Percentiles rank a stretch among this genome's conserved stretches.
Evolutionary conservation across 2,329 filamentous ascomycete genomes (phyloP).

Genomic region (Purpureocillium takamizusanense): DNA sequence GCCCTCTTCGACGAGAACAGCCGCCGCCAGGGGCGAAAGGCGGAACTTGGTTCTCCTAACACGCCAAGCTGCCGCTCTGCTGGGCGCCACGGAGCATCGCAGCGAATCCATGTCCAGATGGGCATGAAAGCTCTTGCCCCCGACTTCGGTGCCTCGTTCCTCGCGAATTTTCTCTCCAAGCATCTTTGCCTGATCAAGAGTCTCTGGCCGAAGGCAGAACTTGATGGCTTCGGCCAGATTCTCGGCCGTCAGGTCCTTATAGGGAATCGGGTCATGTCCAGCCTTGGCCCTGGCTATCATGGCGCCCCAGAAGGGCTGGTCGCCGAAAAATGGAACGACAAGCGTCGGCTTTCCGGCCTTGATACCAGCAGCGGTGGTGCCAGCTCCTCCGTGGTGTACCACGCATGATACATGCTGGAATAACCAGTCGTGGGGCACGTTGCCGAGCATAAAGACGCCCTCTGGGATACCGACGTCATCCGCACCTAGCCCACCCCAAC

Average conservation of each 20-base stretch:
- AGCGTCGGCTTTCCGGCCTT: slow-evolving; percentile 71
- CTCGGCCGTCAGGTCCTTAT: slow-evolving; percentile 57
- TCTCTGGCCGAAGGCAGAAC: slow-evolving; percentile 51
- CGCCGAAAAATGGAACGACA: slow-evolving; percentile 79
- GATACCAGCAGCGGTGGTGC: slow-evolving; percentile 82
- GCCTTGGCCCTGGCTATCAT: slow-evolving; percentile 67
- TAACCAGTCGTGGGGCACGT: slow-evolving; percentile 82
- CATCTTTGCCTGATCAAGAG: slow-evolving; percentile 43
- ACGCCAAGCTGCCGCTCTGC: slow-evolving; percentile 64
- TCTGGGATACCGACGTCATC: slow-evolving; percentile 63
- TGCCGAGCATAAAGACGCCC: slow-evolving; percentile 74
- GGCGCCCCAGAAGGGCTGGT: slow-evolving; percentile 75
- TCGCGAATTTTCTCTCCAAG: slow-evolving; percentile 57
- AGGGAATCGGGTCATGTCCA: slow-evolving; percentile 60
- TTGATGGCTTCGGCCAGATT: slow-evolving; percentile 57
- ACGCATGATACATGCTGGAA: slow-evolving; percentile 75
- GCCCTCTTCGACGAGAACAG: slow-evolving; percentile 55
- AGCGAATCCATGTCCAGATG: slow-evolving; percentile 58
- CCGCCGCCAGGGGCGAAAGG: slow-evolving; percentile 65
- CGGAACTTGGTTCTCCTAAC: slow-evolving; percentile 57
- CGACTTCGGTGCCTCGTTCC: slow-evolving; percentile 55
- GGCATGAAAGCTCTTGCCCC: slow-evolving; percentile 61
- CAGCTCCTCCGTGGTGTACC: slow-evolving; percentile 81
- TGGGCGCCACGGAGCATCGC: slow-evolving; percentile 60
- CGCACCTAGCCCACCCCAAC: slow-evolving; percentile 77